A percentile compares a stretch with the other conserved stretches of the same genome.
Conservation (phyloP, 345 rosid species). For the Aurinia saxatilis region DNA sequence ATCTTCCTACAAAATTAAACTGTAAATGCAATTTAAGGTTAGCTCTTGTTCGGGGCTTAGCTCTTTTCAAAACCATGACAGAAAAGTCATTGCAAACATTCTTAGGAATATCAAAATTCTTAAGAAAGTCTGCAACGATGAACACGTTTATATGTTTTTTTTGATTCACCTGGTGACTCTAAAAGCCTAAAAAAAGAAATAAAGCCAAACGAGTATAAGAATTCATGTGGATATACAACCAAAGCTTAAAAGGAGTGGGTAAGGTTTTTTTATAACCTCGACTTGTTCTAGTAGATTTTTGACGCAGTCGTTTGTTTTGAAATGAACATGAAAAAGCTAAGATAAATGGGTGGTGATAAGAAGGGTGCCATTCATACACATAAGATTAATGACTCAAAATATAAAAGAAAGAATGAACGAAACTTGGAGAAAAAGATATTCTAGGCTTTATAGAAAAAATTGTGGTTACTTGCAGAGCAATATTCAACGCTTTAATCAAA, state of each 20-base stretch:
- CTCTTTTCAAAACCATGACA: too few species aligned
- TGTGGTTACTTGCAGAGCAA: constrained; percentile 45
- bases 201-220: background rate
- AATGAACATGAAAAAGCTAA: background rate
- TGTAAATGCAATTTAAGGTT: too few species aligned
- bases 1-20: too few species aligned
- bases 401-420: too few species aligned
- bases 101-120: background rate
- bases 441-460: too few species aligned
- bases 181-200: background rate
- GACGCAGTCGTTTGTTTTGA: background rate
- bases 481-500: constrained; percentile 48
- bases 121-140: background rate
- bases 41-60: too few species aligned
- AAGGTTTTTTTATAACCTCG: background rate
- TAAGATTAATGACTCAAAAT: background rate
- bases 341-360: background rate
- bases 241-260: background rate
- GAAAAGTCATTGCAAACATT: too few species aligned
- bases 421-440: too few species aligned
- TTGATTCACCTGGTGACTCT: background rate
- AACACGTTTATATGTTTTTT: background rate
- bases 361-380: background rate
- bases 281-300: background rate
- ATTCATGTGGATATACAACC: background rate